Percentiles rank a stretch among this genome's conserved stretches.
Conservation (phyloP, 1,284 basidiomycete species). For the Leccinum subrobustum region DNA sequence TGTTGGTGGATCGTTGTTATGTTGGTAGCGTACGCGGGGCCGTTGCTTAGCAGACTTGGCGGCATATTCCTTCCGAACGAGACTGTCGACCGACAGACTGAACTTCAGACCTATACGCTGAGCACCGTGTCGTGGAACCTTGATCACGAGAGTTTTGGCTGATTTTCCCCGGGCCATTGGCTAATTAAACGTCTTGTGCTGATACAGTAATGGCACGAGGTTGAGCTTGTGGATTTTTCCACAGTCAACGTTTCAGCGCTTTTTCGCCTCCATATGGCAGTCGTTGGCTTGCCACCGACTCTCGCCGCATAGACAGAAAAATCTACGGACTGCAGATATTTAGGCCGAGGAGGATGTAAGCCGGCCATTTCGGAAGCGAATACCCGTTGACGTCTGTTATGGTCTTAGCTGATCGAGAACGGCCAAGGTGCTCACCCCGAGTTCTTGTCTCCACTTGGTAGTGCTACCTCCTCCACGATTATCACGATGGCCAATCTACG, state of each 20-base stretch:
- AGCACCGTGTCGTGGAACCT: conserved; percentile 72
- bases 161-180: conserved; percentile 33
- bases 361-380: conserved; percentile 5
- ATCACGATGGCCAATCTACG: conserved; percentile 18
- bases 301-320: not conserved
- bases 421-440: not conserved
- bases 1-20: conserved; percentile 52
- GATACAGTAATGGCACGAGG: not conserved
- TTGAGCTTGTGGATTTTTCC: not conserved
- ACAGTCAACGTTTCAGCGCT: not conserved
- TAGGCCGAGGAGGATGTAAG: not conserved
- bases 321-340: not conserved
- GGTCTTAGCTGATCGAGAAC: conserved; percentile 12
- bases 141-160: conserved; percentile 48
- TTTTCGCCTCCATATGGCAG: conserved; percentile 21
- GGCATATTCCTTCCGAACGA: conserved; percentile 46
- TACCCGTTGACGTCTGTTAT: conserved; percentile 14
- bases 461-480: not conserved
- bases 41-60: conserved; percentile 26
- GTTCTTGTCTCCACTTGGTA: not conserved
- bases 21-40: conserved; percentile 57
- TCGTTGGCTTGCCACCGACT: not conserved
- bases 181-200: conserved; percentile 6
- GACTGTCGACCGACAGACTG: conserved; percentile 51
- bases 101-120: conserved; percentile 66